Evolutionary conservation across 352 stramenopile species (phyloP), one percentile per base, ranked within the genome.

Genomic region (Phytopythium kandeliae): DNA sequence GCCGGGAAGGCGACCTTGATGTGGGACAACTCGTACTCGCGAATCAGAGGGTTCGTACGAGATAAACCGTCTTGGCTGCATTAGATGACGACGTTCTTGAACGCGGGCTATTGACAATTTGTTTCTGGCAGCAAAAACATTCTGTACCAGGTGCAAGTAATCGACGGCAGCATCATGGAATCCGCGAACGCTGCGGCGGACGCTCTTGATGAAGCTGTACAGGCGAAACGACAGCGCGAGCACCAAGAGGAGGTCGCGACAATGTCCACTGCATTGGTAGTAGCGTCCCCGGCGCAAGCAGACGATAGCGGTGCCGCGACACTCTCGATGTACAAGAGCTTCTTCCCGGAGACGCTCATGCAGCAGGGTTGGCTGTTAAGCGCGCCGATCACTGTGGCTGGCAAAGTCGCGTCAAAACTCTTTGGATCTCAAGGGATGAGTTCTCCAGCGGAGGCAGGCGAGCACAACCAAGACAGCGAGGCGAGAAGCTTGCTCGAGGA

Each of bases 21-120:
- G 3, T 93, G 82, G 82, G 80, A 93, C 54, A 93, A 93, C 42
- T 81, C 76, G 28, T 93, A 91, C 59, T 93, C 82, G 3, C 71
- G 79, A 42, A 38, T 93, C 3, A 60, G 82, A 65, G 76, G 75
- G 77, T 87, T 62, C 43, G 66, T 31, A n/a, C n/a, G n/a, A n/a
- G n/a, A n/a, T n/a, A n/a, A n/a, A n/a, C n/a, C n/a, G n/a, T n/a
- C n/a, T n/a, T n/a, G n/a, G n/a, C n/a, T n/a, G n/a, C n/a, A n/a
- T n/a, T n/a, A n/a, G n/a, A n/a, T n/a, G n/a, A n/a, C n/a, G n/a
- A n/a, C n/a, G n/a, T n/a, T n/a, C n/a, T n/a, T n/a, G n/a, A n/a
- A n/a, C n/a, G n/a, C n/a, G n/a, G n/a, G n/a, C 9, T 4, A 31
- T 31, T 31, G 28, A 31, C 28, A n/a, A n/a, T n/a, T n/a, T n/a